phyloP scores from a whole-genome alignment of 164 flowering plant species.

The Vitis rotundifolia region DNA sequence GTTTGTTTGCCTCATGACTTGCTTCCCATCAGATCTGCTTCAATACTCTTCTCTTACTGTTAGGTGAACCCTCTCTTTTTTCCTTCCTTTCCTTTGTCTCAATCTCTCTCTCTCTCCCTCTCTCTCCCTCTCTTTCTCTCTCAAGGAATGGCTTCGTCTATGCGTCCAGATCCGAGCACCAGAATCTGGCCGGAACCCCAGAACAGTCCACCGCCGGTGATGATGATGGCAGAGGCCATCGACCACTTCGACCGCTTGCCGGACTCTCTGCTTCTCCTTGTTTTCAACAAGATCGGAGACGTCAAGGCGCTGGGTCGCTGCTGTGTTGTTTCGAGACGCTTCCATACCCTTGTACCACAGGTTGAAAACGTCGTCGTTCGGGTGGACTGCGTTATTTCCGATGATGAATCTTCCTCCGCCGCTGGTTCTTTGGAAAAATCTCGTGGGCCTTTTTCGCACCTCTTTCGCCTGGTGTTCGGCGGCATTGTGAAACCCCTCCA shows the following conservation, averaged over 20 bases:
- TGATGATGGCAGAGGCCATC: neutral
- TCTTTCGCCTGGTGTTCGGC: slow-evolving; percentile 51
- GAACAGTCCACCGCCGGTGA: neutral
- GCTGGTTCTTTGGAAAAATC: slow-evolving; percentile 42
- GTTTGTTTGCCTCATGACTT: too few species aligned
- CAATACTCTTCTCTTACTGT: too few species aligned
- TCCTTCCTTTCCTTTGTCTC: too few species aligned
- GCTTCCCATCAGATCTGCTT: too few species aligned
- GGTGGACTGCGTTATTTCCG: slow-evolving; percentile 89
- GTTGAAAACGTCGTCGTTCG: slow-evolving; percentile 80
- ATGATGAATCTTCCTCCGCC: slow-evolving; percentile 57
- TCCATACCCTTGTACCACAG: slow-evolving; percentile 70
- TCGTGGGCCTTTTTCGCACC: slow-evolving; percentile 37
- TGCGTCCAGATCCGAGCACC: slow-evolving; percentile 40
- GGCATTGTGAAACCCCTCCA: slow-evolving; percentile 74
- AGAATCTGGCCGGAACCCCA: slow-evolving; percentile 42
- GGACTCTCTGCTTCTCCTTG: slow-evolving; percentile 63
- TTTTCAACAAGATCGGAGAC: slow-evolving; percentile 84
- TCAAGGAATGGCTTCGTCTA: slow-evolving; percentile 6
- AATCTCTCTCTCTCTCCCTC: neutral
- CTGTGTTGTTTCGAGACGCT: slow-evolving; percentile 74
- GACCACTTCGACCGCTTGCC: slow-evolving; percentile 79
- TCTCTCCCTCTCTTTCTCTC: slow-evolving; percentile 6
- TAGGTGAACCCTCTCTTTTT: too few species aligned
- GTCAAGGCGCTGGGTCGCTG: slow-evolving; percentile 87